phyloP scores from a whole-genome alignment of 495 filamentous ascomycete genomes.

The Penicillium turbatum region DNA sequence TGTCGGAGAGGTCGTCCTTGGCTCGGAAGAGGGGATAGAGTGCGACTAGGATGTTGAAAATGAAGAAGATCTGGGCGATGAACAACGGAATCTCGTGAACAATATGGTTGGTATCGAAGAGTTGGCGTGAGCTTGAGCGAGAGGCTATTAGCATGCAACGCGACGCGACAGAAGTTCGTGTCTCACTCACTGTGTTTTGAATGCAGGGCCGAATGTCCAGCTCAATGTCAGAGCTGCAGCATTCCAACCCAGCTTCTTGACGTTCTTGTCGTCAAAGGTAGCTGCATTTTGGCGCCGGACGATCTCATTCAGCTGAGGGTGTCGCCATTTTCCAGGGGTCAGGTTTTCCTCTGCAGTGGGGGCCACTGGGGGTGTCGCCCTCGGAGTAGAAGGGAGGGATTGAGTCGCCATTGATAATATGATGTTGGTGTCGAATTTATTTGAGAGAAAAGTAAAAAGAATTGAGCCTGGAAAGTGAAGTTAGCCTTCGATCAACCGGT shows the following conservation, averaged over 20 bases:
- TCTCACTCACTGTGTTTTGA: constrained; percentile 36
- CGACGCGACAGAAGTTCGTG: neutral
- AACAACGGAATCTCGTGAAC: constrained; percentile 41
- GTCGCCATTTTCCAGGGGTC: constrained; percentile 78
- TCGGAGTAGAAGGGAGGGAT: constrained; percentile 57
- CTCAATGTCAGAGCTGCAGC: constrained; percentile 49
- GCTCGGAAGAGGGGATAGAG: constrained; percentile 63
- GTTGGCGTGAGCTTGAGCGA: constrained; percentile 21
- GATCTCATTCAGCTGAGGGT: constrained; percentile 78
- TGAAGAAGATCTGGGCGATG: constrained; percentile 52
- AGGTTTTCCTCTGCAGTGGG: constrained; percentile 46
- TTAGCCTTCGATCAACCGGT: neutral
- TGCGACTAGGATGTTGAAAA: constrained; percentile 62
- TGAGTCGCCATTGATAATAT: constrained; percentile 35
- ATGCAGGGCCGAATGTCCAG: constrained; percentile 33
- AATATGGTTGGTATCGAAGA: constrained; percentile 18
- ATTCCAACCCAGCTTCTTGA: constrained; percentile 64
- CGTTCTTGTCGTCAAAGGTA: constrained; percentile 66
- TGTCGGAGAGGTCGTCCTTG: constrained; percentile 77
- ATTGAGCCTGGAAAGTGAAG: neutral
- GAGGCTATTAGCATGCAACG: constrained; percentile 2
- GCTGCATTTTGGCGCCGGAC: constrained; percentile 65
- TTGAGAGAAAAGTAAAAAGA: neutral
- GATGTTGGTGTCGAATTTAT: neutral
- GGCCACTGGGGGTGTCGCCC: constrained; percentile 46